Evolutionary conservation across 116 monocot genomes (phyloP), one percentile per base, ranked within the genome.

Genomic region (Phalaenopsis hybrid): DNA sequence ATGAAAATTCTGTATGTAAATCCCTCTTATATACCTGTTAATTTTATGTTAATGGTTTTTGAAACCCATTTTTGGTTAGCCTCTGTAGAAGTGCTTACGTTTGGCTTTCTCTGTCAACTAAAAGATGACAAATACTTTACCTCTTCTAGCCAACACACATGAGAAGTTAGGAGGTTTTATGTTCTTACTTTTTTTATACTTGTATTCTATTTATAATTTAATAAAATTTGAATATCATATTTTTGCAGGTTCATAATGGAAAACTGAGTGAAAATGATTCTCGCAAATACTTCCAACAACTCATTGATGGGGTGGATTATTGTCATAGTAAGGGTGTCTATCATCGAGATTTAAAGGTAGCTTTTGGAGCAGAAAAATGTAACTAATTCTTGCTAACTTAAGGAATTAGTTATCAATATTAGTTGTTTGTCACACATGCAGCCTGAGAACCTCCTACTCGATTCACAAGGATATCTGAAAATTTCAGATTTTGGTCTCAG

Each of bases 401-500:
- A 82, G 72, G 11, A 82, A 48, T 86, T 81, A 13, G 69, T 79
- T 9, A 15, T 69, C 84, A 4, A 50, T 28, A 28, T 28, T 28
- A 28, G 28, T 77, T 49, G 25, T 31, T 83, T 79, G 63, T 76
- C 78, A 41, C 80, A 63, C 86, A 94, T 81, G 74, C 87, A 96
- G 96, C 96, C 96, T 76, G 96, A 96, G 79, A 96, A 96, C 65
- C 94, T 96, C 31, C 94, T 96, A 12, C 89, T 96, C 52, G 96
- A 96, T 82, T 94, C 96, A n/a, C 90, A 87, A 85, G 96, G 94
- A 85, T 89, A 88, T 85, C 82, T 96, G 33, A 96, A 94, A 89
- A 92, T 96, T 76, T 96, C 96, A 82, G 96, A 96, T 81, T 96
- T 96, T 85, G 96, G 96, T 68, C 94, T 96, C 41, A 94, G 94